Percentiles rank a stretch among this genome's conserved stretches.
Conservation (phyloP, 257 asterid genomes). For the Nicotiana otophora region DNA sequence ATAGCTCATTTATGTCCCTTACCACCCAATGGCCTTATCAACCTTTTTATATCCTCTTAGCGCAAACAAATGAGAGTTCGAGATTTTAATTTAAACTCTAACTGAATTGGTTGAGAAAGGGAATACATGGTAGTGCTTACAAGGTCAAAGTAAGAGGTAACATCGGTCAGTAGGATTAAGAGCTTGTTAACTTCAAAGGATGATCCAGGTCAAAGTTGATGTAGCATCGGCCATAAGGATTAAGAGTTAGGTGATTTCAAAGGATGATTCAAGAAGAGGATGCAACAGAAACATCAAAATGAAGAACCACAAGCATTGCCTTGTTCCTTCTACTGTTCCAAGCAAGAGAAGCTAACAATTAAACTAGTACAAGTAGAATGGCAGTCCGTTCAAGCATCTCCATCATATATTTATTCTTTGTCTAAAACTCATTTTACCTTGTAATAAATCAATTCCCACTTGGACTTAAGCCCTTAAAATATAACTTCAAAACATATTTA, state of each 20-base stretch:
- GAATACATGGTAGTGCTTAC: slow-evolving; percentile 54
- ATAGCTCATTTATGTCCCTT: too few relatives aligned
- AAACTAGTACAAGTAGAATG: slow-evolving; percentile 52
- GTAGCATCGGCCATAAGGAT: slow-evolving; percentile 49
- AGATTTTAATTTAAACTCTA: slow-evolving; percentile 55
- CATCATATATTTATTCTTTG: slow-evolving; percentile 38
- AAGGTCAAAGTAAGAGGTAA: slow-evolving; percentile 23
- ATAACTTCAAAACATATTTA: not conserved
- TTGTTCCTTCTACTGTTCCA: slow-evolving; percentile 52
- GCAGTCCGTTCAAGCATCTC: slow-evolving; percentile 45
- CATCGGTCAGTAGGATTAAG: slow-evolving; percentile 51
- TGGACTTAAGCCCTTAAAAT: too few relatives aligned
- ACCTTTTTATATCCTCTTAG: slow-evolving; percentile 32
- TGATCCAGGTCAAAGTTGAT: slow-evolving; percentile 23
- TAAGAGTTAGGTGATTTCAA: slow-evolving; percentile 38
- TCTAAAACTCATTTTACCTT: not conserved
- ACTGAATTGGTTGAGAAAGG: slow-evolving; percentile 55
- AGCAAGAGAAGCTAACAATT: slow-evolving; percentile 55
- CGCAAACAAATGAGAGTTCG: slow-evolving; percentile 35
- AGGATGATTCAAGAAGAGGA: slow-evolving; percentile 35
- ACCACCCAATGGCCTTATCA: slow-evolving; percentile 31
- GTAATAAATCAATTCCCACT: too few relatives aligned
- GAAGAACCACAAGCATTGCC: slow-evolving; percentile 29
- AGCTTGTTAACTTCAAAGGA: slow-evolving; percentile 29
- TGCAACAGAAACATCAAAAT: slow-evolving; percentile 29